Evolutionary conservation across 2,329 filamentous ascomycete genomes (phyloP), one percentile per base, ranked within the genome.

Genomic region (Cladosporium velox): DNA sequence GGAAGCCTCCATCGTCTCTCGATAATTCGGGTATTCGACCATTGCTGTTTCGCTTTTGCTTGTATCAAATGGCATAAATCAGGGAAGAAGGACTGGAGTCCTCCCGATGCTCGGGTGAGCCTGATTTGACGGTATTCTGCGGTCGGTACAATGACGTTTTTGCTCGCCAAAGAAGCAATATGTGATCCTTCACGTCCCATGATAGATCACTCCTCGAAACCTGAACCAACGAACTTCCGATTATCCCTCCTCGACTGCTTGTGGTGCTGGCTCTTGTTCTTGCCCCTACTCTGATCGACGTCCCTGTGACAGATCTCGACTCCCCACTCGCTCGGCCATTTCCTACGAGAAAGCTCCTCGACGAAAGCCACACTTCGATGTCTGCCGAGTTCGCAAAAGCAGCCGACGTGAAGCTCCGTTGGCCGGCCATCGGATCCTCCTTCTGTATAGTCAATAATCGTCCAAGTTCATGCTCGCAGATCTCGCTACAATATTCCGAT

Each of bases 311-410:
- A 49, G 14, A 72, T 32, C 34, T 67, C n/a, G n/a, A 75, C 47
- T 11, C 65, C 52, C 70, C 70, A 70, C 2, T 65, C 65, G 28
- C 55, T 66, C 15, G 68, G 68, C 72, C 68, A 71, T n/a, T 55
- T 54, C 26, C 41, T 54, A 51, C 49, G 58, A 15, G 67, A 65
- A 21, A 74, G 66, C 41, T 74, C 72, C 47, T 69, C 67, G 47
- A 71, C 71, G 66, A 73, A 74, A n/a, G 71, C 72, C 2, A 73
- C 70, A 12, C 68, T 70, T 30, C 71, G 70, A 61, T 74, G 72
- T 28, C 70, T 70, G 6, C 72, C 72, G 12, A 71, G 67, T n/a
- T 69, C 72, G 62, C 72, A 73, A 58, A 70, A 72, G 65, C 68
- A 70, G 62, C 70, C 68, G 14, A 72, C 70, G 21, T 67, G 60